Percentiles rank a stretch among this genome's conserved stretches.
Conservation (phyloP, 805 yeast genomes). For the Starmera pachycereana region DNA sequence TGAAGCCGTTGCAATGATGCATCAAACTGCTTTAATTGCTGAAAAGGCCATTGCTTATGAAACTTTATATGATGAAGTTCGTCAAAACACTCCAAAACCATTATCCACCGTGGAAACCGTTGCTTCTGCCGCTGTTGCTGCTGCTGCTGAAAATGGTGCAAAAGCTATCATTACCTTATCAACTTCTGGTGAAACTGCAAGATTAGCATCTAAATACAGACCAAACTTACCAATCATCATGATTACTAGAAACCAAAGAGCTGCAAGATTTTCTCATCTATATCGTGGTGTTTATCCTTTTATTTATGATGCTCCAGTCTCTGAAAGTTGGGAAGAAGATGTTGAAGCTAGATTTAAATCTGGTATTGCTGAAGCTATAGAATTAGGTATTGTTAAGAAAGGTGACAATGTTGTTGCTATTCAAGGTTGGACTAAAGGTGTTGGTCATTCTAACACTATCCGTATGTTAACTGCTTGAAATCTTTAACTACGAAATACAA, state of each 20-base stretch:
- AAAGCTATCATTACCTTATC: constrained; percentile 95
- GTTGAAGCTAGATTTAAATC: constrained; percentile 89
- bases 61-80: constrained; percentile 76
- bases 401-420: constrained; percentile 90
- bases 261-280: constrained; percentile 93
- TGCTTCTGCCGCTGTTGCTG: constrained; percentile 94
- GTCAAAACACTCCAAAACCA: constrained; percentile 79
- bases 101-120: constrained; percentile 92
- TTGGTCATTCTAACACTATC: constrained; percentile 98
- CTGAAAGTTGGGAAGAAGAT: constrained; percentile 88
- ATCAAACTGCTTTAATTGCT: constrained; percentile 91
- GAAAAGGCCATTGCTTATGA: constrained; percentile 93
- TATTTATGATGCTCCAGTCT: constrained; percentile 51
- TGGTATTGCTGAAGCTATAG: constrained; percentile 86
- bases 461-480: constrained; percentile 73
- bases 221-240: constrained; percentile 95
- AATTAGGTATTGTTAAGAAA: constrained; percentile 71
- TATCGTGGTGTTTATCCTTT: constrained; percentile 99
- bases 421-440: constrained; percentile 98
- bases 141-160: constrained; percentile 92
- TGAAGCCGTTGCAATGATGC: constrained; percentile 98
- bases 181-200: constrained; percentile 90
- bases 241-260: constrained; percentile 91
- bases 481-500: background rate
- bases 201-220: constrained; percentile 95